These are phyloP conservation scores for Oidiodendron maius DNA, from an alignment of 495 filamentous ascomycete genomes.

Conservation along the genomic window DNA sequence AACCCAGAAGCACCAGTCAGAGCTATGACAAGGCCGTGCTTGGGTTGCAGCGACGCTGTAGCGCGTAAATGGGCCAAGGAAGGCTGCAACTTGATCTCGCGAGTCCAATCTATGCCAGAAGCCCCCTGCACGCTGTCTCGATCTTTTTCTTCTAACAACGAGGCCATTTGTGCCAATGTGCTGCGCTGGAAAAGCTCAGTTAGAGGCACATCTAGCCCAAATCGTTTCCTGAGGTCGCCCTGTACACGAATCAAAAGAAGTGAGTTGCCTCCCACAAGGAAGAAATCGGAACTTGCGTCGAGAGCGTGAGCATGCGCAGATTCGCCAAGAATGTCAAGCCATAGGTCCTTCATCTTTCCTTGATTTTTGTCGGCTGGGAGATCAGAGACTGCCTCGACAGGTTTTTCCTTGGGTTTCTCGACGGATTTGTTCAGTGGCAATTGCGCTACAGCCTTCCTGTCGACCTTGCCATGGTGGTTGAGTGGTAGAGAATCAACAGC, in stretches of 20 bases:
- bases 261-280: constrained; percentile 33
- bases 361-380: too few species aligned
- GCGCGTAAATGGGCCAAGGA: too few species aligned
- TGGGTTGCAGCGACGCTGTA: too few species aligned
- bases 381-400: too few species aligned
- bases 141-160: not conserved
- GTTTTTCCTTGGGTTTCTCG: too few species aligned
- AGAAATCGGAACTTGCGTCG: constrained; percentile 29
- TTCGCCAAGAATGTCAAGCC: too few species aligned
- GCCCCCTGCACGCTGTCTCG: constrained; percentile 2
- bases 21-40: too few species aligned
- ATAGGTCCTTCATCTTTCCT: too few species aligned
- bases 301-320: too few species aligned
- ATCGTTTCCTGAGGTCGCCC: not conserved
- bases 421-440: too few species aligned
- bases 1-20: too few species aligned
- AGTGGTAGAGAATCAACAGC: not conserved
- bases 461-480: not conserved
- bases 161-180: constrained; percentile 1
- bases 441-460: not conserved
- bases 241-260: constrained; percentile 27
- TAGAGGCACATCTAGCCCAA: constrained; percentile 1
- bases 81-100: too few species aligned
- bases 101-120: not conserved
- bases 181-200: constrained; percentile 6